Conservation (phyloP, 2,329 filamentous ascomycete species). For the Pseudonectria foliicola region DNA sequence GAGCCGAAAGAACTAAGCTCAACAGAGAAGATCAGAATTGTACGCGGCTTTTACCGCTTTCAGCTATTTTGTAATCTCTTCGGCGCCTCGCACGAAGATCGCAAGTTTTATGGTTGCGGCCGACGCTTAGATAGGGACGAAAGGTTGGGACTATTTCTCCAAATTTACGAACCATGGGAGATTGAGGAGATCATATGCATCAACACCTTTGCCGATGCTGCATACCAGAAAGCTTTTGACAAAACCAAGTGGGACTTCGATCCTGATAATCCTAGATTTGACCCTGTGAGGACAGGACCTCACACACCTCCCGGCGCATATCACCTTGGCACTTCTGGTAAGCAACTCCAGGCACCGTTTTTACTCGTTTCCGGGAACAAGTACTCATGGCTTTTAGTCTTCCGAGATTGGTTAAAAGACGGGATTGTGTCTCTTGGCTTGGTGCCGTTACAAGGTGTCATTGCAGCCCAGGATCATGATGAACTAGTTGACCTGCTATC, state of each 20-base stretch:
- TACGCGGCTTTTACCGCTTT: constrained; percentile 1
- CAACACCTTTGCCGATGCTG: background rate
- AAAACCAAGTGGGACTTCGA: background rate
- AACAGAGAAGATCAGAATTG: background rate
- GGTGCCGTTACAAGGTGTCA: background rate
- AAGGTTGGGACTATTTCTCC: background rate
- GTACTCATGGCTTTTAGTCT: background rate
- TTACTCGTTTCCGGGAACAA: background rate
- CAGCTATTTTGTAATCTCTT: background rate
- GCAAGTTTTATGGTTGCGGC: too few species aligned
- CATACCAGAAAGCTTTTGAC: background rate
- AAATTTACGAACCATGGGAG: background rate
- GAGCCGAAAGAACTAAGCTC: background rate
- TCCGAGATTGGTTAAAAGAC: background rate
- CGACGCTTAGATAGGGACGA: background rate
- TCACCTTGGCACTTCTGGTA: background rate
- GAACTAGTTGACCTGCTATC: background rate
- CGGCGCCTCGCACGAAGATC: background rate
- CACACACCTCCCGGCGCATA: background rate
- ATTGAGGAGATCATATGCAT: background rate
- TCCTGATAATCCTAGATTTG: constrained; percentile 1
- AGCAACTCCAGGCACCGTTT: too few species aligned
- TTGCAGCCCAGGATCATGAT: background rate
- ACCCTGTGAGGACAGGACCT: background rate
- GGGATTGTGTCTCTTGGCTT: background rate